These are phyloP conservation scores for Verticillium albo-atrum DNA, from an alignment of 2,329 filamentous ascomycete species.

Conservation along the genomic window DNA sequence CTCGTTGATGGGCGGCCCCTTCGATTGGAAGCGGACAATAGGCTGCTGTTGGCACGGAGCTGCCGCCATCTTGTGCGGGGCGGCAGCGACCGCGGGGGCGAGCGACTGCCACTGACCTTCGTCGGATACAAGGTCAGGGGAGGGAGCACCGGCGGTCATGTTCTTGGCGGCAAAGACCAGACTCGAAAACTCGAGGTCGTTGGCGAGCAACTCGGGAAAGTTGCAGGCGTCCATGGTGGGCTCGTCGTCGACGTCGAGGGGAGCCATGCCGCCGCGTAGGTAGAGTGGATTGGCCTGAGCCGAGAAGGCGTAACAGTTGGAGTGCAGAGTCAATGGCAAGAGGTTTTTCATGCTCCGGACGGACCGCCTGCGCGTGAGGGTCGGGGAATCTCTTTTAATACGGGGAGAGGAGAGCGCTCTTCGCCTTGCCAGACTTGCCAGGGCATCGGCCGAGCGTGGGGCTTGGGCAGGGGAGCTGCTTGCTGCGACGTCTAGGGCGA, in stretches of 20 bases:
- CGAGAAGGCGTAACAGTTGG: slow-evolving; percentile 7
- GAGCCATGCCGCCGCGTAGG: slow-evolving; percentile 2
- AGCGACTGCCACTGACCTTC: slow-evolving; percentile 8
- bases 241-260: slow-evolving; percentile 9
- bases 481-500: slow-evolving; percentile 13
- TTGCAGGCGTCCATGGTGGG: slow-evolving; percentile 34
- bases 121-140: slow-evolving; percentile 25
- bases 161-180: slow-evolving; percentile 44
- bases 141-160: slow-evolving; percentile 48
- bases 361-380: slow-evolving; percentile 23
- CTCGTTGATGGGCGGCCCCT: neutral
- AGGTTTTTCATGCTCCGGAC: slow-evolving; percentile 34
- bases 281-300: slow-evolving; percentile 1
- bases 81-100: neutral
- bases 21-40: neutral
- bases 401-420: slow-evolving; percentile 10
- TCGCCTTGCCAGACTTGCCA: slow-evolving; percentile 11
- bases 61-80: neutral
- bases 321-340: slow-evolving; percentile 30
- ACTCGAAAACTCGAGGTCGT: slow-evolving; percentile 45
- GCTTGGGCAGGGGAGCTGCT: slow-evolving; percentile 12
- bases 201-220: slow-evolving; percentile 51
- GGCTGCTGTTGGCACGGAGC: neutral
- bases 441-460: slow-evolving; percentile 5
- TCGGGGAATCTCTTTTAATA: slow-evolving; percentile 13